Evolutionary conservation across 2,329 filamentous ascomycete genomes (phyloP), one percentile per base, ranked within the genome.

Genomic region (Fusarium albidum): DNA sequence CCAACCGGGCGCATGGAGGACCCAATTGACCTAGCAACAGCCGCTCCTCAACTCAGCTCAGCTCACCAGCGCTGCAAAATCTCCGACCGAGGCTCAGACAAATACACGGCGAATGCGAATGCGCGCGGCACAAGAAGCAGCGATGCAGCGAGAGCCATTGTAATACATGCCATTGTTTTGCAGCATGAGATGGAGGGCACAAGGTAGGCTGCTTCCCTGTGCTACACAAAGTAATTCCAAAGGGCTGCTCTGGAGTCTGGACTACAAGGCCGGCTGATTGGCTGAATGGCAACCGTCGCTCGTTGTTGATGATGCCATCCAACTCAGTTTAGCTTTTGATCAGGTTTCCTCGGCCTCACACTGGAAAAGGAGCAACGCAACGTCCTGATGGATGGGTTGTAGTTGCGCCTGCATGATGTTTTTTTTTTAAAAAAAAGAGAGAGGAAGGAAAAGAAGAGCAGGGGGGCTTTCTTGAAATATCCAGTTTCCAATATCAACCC

Each of bases 1-100:
- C 61, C 63, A 66, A 66, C 63, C 43, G 39, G n/a, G n/a, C 43
- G 31, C 31, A 32, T 32, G 39, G 50, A 54, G 59, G 57, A 50
- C n/a, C 33, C 37, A 49, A 52, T 47, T 17, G 17, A 33, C 38
- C 46, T 29, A 45, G 51, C 41, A 55, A 57, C 54, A 34, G 35
- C 31, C 17, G 29, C 21, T 26, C 14, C 31, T 25, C 29, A 44
- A 27, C 33, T 14, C 15, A 26, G 12, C 31, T 25, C 29, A 44
- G 34, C 33, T 14, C 15, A 26, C 18, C 42, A 34, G 26, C 21
- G 26, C 18, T 14, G 11, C 13, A 29, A 18, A 28, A 34, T 42
- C 40, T 32, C 28, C 28, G 46, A 31, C 25, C 11, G 31, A 45
- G 43, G 39, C 45, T 49, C 49, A 59, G 49, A n/a, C 28, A 13